Conservation (phyloP, 1,284 basidiomycete genomes). For the Ceratobasidium sp. region DNA sequence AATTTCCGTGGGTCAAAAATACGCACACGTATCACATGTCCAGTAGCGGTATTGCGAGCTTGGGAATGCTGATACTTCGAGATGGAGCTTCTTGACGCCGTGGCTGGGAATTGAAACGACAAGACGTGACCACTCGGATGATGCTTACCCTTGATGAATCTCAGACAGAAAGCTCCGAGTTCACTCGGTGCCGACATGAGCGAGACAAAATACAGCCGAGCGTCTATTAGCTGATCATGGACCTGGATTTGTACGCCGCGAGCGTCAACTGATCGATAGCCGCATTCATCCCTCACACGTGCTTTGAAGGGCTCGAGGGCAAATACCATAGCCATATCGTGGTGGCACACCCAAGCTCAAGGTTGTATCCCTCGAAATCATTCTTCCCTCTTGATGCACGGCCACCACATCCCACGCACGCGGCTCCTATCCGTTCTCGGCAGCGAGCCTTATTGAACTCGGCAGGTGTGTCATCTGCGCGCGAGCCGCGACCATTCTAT, state of each 20-base stretch:
- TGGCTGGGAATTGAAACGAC: background rate
- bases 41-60: background rate
- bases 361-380: background rate
- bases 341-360: slow-evolving; percentile 1
- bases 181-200: background rate
- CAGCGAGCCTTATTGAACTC: too few relatives aligned
- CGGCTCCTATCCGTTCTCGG: too few relatives aligned
- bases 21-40: background rate
- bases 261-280: too few relatives aligned
- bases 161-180: background rate
- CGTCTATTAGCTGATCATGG: background rate
- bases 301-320: too few relatives aligned
- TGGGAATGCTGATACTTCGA: background rate
- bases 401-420: too few relatives aligned
- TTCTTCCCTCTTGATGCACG: slow-evolving; percentile 6
- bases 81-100: background rate
- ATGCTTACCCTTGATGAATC: background rate
- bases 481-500: background rate
- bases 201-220: background rate
- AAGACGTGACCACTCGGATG: background rate
- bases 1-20: background rate
- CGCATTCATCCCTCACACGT: too few relatives aligned
- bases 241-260: too few relatives aligned
- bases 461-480: background rate
- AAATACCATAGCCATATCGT: background rate